These are phyloP conservation scores for Nakazawaea holstii DNA, from an alignment of 805 yeast species.

Conservation along the genomic window DNA sequence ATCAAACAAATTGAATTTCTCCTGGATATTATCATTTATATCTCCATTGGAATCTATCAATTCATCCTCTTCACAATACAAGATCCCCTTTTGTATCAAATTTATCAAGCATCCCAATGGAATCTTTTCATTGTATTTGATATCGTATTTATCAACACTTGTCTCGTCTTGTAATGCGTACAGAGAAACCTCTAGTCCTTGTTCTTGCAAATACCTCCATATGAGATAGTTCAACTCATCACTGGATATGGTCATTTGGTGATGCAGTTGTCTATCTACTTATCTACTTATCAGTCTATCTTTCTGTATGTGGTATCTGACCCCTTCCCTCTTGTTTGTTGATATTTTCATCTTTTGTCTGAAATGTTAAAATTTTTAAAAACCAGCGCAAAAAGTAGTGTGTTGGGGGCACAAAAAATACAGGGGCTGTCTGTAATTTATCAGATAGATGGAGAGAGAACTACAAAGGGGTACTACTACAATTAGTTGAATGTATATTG, in stretches of 20 bases:
- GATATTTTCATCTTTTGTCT: too few species aligned
- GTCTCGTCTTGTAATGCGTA: constrained; percentile 77
- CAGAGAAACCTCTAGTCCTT: constrained; percentile 72
- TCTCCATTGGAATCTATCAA: constrained; percentile 34
- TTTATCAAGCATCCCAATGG: constrained; percentile 81
- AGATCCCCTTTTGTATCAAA: constrained; percentile 80
- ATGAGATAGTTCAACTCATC: constrained; percentile 83
- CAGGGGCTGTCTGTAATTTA: not conserved
- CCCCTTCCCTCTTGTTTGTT: too few species aligned
- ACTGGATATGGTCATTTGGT: constrained; percentile 72
- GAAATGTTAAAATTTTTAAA: too few species aligned
- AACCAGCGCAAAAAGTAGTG: too few species aligned
- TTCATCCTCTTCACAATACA: constrained; percentile 68
- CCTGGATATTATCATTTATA: not conserved
- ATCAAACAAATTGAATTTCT: constrained; percentile 45
- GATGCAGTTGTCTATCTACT: too few species aligned
- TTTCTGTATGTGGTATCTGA: too few species aligned
- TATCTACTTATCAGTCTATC: too few species aligned
- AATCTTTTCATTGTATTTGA: constrained; percentile 40
- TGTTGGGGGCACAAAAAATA: too few species aligned
- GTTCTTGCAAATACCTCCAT: constrained; percentile 90
- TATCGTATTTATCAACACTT: constrained; percentile 52
- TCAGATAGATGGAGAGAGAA: too few species aligned
- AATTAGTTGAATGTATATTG: too few species aligned
- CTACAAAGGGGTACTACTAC: too few species aligned